phyloP scores from a whole-genome alignment of 2,329 filamentous ascomycete species.

The Fusarium palustre region DNA sequence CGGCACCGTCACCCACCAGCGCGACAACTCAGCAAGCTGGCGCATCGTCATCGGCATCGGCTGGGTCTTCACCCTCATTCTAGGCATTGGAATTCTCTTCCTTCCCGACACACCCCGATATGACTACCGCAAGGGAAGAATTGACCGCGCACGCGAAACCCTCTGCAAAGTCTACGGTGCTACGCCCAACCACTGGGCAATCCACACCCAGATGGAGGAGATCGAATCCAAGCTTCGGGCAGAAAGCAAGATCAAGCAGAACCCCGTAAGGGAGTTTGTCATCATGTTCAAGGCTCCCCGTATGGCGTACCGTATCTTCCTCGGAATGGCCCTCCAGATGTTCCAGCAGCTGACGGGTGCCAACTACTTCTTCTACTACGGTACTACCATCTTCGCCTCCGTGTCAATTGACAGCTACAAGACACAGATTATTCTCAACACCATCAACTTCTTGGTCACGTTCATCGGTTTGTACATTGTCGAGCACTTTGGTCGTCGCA shows the following conservation, averaged over 20 bases:
- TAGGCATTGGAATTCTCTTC: constrained; percentile 62
- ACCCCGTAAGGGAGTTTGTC: constrained; percentile 60
- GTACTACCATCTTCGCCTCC: constrained; percentile 63
- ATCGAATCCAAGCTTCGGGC: constrained; percentile 65
- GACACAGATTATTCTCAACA: constrained; percentile 74
- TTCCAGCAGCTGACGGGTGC: constrained; percentile 77
- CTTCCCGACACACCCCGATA: constrained; percentile 66
- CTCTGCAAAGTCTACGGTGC: constrained; percentile 63
- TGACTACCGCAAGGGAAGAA: constrained; percentile 61
- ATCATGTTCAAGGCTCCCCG: constrained; percentile 73
- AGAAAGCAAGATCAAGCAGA: constrained; percentile 57
- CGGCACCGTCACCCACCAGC: constrained; percentile 64
- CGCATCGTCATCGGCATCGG: constrained; percentile 68
- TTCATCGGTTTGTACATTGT: constrained; percentile 78
- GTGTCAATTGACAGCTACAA: constrained; percentile 69
- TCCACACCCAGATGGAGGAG: constrained; percentile 64
- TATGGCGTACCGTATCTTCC: constrained; percentile 71
- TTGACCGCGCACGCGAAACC: constrained; percentile 60
- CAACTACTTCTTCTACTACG: constrained; percentile 76
- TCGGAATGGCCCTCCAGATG: constrained; percentile 71
- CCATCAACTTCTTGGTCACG: constrained; percentile 75
- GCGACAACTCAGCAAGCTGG: constrained; percentile 65
- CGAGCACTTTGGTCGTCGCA: constrained; percentile 73
- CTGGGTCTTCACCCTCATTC: constrained; percentile 62
- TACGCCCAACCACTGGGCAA: constrained; percentile 56